phyloP scores from a whole-genome alignment of 192 early-diverging fungal species.

The Linnemannia zychae region DNA sequence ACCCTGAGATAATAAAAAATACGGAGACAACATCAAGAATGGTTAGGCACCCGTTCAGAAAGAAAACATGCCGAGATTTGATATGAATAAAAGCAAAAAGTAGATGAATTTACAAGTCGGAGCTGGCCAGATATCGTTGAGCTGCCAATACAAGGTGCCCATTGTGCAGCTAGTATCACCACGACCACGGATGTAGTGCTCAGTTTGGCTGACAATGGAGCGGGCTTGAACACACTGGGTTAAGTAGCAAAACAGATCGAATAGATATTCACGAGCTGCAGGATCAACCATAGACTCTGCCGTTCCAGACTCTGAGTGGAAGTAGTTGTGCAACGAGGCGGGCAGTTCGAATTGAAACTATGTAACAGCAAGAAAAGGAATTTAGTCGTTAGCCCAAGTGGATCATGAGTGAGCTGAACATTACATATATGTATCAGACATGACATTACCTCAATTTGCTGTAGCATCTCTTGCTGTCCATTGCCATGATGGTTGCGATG shows the following conservation, averaged over 20 bases:
- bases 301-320: neutral
- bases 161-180: constrained; percentile 19
- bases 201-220: constrained; percentile 39
- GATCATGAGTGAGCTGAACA: neutral
- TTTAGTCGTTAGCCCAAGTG: no score
- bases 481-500: constrained; percentile 53
- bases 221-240: constrained; percentile 40
- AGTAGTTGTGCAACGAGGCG: constrained; percentile 6
- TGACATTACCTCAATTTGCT: constrained; percentile 37
- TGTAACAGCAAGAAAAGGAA: neutral
- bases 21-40: neutral
- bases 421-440: neutral
- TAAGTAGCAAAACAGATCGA: constrained; percentile 38
- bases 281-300: neutral
- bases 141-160: constrained; percentile 54
- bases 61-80: neutral
- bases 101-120: constrained; percentile 32
- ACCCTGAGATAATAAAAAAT: constrained; percentile 17
- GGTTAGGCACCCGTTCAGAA: neutral
- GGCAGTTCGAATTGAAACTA: constrained; percentile 41
- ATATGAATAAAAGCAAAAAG: neutral
- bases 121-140: constrained; percentile 53
- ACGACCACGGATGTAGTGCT: constrained; percentile 35
- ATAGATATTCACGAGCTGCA: neutral
- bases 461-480: constrained; percentile 42